Conservation (phyloP, 2,329 filamentous ascomycete genomes). For the Alternaria gansuensis region DNA sequence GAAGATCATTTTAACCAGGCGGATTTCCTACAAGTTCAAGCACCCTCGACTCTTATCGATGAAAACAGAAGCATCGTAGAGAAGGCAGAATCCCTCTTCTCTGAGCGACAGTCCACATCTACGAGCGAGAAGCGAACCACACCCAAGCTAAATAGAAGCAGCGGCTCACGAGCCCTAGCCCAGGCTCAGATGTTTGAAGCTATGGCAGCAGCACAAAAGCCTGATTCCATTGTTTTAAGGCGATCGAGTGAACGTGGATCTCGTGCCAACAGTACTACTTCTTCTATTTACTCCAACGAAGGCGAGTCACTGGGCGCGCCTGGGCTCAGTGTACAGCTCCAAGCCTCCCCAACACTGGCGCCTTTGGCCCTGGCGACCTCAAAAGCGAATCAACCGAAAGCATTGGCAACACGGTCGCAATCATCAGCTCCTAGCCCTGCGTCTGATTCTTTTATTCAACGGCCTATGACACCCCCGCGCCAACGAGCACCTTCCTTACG, state of each 20-base stretch:
- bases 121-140: slow-evolving; percentile 29
- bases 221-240: background rate
- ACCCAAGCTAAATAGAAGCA: slow-evolving; percentile 35
- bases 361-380: slow-evolving; percentile 10
- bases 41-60: background rate
- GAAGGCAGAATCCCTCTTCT: background rate
- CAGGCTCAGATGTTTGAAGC: slow-evolving; percentile 47
- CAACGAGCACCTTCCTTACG: slow-evolving; percentile 8
- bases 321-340: background rate
- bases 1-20: background rate
- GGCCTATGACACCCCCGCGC: slow-evolving; percentile 16
- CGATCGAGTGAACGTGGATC: slow-evolving; percentile 18
- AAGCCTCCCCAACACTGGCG: slow-evolving; percentile 12
- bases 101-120: background rate
- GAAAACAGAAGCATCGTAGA: background rate
- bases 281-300: slow-evolving; percentile 15
- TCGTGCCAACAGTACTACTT: slow-evolving; percentile 14
- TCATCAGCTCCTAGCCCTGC: background rate
- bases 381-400: slow-evolving; percentile 9
- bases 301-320: background rate
- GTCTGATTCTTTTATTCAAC: slow-evolving; percentile 1
- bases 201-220: slow-evolving; percentile 29
- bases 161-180: slow-evolving; percentile 37
- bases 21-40: background rate
- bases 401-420: background rate